Evolutionary conservation across 2,329 filamentous ascomycete species (phyloP).

Genomic region (Cladophialophora yegresii): DNA sequence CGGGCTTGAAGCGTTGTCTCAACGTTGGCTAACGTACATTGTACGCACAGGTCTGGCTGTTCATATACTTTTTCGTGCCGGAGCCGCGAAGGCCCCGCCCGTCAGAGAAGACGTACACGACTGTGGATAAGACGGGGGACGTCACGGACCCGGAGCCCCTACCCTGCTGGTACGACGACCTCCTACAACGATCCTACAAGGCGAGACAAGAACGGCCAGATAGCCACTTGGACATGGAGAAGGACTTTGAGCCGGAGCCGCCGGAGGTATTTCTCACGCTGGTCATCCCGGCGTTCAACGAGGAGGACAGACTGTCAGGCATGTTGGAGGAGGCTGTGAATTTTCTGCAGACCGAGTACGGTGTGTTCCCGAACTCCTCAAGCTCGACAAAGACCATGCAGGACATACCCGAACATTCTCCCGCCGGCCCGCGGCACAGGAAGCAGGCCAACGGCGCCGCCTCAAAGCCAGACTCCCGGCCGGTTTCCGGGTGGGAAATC

Average conservation of each 20-base stretch:
- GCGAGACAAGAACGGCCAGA: constrained; percentile 45
- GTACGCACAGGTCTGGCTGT: constrained; percentile 59
- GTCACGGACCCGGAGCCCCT: constrained; percentile 59
- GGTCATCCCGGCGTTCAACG: constrained; percentile 94
- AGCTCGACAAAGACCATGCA: neutral
- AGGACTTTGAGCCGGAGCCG: constrained; percentile 60
- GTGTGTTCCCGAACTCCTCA: constrained; percentile 44
- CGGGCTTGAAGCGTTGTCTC: neutral
- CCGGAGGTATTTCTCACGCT: constrained; percentile 85
- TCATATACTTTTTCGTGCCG: constrained; percentile 75
- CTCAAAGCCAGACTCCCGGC: constrained; percentile 58
- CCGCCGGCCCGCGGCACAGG: constrained; percentile 47
- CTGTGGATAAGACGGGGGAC: constrained; percentile 66
- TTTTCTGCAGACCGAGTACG: constrained; percentile 78
- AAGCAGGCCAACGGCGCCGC: constrained; percentile 38
- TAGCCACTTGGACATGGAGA: constrained; percentile 41
- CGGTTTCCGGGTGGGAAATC: constrained; percentile 77
- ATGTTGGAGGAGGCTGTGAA: constrained; percentile 90
- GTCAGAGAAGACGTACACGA: constrained; percentile 84
- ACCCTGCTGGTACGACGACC: constrained; percentile 85
- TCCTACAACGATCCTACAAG: constrained; percentile 57
- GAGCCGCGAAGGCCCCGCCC: constrained; percentile 71
- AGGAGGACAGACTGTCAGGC: constrained; percentile 75
- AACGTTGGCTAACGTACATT: constrained; percentile 5
- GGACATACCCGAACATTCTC: constrained; percentile 54